A percentile compares a stretch with the other conserved stretches of the same genome.
Evolutionary conservation across 345 rosid genomes (phyloP).

Genomic region (Streptanthus diversifolius): DNA sequence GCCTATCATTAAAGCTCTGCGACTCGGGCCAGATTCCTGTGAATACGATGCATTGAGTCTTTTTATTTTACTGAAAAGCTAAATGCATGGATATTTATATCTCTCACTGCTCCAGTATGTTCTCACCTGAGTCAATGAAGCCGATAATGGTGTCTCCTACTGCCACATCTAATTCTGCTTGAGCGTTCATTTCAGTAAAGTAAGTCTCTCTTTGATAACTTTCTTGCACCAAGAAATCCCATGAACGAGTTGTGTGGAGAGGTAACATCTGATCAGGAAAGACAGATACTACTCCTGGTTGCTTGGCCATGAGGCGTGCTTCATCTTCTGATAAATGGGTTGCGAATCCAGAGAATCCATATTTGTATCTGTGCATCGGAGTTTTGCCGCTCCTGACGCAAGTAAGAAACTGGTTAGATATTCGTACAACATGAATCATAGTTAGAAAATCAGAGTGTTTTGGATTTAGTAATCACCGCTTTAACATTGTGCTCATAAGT

Average conservation of each 20-base stretch:
- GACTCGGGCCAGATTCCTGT: constrained; percentile 34
- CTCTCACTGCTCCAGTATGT: background rate
- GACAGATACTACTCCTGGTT: constrained; percentile 30
- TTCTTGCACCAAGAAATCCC: constrained; percentile 33
- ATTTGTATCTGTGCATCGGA: constrained; percentile 16
- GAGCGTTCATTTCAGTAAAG: constrained; percentile 7
- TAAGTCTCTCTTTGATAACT: constrained; percentile 28
- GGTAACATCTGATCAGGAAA: constrained; percentile 27
- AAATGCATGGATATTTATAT: background rate
- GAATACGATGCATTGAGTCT: background rate
- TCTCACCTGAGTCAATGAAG: constrained; percentile 29
- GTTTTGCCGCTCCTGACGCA: constrained; percentile 23
- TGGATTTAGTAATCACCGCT: constrained; percentile 1
- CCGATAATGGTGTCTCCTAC: constrained; percentile 26
- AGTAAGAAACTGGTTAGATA: constrained; percentile 1
- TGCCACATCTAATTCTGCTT: constrained; percentile 10
- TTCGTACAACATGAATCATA: background rate
- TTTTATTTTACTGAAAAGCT: background rate
- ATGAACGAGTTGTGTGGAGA: constrained; percentile 33
- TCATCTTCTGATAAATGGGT: constrained; percentile 28
- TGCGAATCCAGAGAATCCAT: constrained; percentile 34
- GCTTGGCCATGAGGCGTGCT: constrained; percentile 18
- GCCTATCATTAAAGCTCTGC: constrained; percentile 18
- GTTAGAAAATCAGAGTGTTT: background rate
- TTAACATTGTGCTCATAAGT: constrained; percentile 24